Evolutionary conservation across 2,329 filamentous ascomycete genomes (phyloP).

Genomic region (Colletotrichum orbiculare): DNA sequence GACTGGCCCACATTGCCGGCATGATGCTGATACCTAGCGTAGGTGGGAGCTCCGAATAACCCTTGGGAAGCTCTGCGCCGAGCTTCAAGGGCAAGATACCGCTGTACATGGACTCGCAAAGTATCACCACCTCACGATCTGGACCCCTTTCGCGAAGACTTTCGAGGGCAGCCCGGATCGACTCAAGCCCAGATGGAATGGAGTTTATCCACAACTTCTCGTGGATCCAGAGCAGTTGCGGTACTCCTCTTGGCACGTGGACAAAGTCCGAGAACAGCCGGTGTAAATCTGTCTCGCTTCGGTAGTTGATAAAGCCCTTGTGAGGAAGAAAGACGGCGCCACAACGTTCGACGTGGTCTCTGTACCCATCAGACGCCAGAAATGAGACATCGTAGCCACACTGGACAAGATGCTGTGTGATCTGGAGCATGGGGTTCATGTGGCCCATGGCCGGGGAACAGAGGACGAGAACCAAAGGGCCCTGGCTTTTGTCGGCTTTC

Average conservation of each 20-base stretch:
- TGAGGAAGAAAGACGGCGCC: constrained; percentile 48
- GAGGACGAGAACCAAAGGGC: background rate
- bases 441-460: constrained; percentile 12
- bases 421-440: constrained; percentile 14
- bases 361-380: constrained; percentile 45
- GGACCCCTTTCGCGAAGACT: constrained; percentile 45
- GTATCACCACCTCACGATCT: constrained; percentile 51
- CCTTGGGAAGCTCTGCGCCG: constrained; percentile 51
- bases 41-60: constrained; percentile 46
- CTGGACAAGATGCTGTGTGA: background rate
- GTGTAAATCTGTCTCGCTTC: constrained; percentile 2
- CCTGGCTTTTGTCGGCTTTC: background rate
- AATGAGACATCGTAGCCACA: constrained; percentile 45
- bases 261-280: constrained; percentile 8
- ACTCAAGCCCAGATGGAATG: constrained; percentile 7
- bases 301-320: constrained; percentile 6
- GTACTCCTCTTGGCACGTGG: constrained; percentile 30
- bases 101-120: constrained; percentile 52
- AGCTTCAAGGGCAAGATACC: constrained; percentile 50
- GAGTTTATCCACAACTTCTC: constrained; percentile 16
- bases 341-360: constrained; percentile 44
- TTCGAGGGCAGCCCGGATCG: constrained; percentile 44
- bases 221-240: constrained; percentile 29
- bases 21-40: constrained; percentile 53
- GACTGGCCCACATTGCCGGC: constrained; percentile 49